These are phyloP conservation scores for Tetrahymena malaccensis DNA, from an alignment of 73 alveolate genomes.

Conservation along the genomic window DNA sequence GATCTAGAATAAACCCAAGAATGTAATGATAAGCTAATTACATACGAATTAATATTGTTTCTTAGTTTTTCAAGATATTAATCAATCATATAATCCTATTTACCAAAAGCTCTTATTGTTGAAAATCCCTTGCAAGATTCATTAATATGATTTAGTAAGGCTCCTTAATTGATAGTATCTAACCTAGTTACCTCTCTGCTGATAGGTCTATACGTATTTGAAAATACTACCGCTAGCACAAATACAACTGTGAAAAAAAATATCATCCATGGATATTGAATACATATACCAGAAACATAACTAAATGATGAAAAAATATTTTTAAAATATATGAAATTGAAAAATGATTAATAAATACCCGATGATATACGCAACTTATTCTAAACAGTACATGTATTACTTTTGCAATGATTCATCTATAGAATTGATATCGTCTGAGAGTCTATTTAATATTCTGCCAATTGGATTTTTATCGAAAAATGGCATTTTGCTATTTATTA, in stretches of 20 bases:
- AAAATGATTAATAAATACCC: conserved; percentile 2
- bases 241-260: neutral
- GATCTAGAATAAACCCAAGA: conserved; percentile 23
- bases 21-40: neutral
- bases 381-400: neutral
- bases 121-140: conserved; percentile 27
- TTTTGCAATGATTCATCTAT: conserved; percentile 18
- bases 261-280: conserved; percentile 28
- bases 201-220: conserved; percentile 4
- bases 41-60: conserved; percentile 1
- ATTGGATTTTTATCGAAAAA: conserved; percentile 31
- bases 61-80: conserved; percentile 7
- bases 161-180: conserved; percentile 21
- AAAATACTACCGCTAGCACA: neutral
- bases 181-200: conserved; percentile 32
- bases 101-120: conserved; percentile 16
- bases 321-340: neutral
- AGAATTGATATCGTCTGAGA: conserved; percentile 16
- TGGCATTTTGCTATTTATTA: conserved; percentile 30
- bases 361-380: conserved; percentile 14
- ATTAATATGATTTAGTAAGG: conserved; percentile 11
- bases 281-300: conserved; percentile 12
- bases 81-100: neutral
- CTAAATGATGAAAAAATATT: neutral
- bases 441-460: conserved; percentile 34